phyloP scores from a whole-genome alignment of 2,329 filamentous ascomycete genomes.

The Fusarium sp. region DNA sequence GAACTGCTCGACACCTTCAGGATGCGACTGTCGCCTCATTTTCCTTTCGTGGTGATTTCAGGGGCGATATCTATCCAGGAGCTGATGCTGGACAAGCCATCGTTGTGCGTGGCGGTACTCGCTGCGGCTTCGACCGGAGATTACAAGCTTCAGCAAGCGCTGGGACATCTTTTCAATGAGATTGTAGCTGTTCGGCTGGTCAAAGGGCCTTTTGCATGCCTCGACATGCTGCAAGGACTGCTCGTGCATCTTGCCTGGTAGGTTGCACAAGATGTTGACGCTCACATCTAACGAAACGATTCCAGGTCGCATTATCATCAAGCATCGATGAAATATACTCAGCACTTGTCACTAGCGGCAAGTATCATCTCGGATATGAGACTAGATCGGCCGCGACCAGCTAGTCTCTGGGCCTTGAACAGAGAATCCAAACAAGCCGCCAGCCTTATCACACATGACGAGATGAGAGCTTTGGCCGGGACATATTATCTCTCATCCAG shows the following conservation, averaged over 20 bases:
- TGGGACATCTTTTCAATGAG: slow-evolving; percentile 44
- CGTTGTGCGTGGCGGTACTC: slow-evolving; percentile 45
- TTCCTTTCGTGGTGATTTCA: slow-evolving; percentile 45
- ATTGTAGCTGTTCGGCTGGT: slow-evolving; percentile 39
- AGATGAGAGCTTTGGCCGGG: slow-evolving; percentile 45
- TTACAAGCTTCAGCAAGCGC: slow-evolving; percentile 37
- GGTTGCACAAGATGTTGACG: neutral
- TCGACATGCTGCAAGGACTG: slow-evolving; percentile 47
- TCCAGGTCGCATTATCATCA: slow-evolving; percentile 48
- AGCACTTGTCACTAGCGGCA: slow-evolving; percentile 45
- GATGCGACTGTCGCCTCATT: slow-evolving; percentile 41
- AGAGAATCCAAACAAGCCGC: slow-evolving; percentile 27
- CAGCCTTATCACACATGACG: slow-evolving; percentile 39
- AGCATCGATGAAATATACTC: slow-evolving; percentile 41
- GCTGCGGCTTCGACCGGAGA: slow-evolving; percentile 39
- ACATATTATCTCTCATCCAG: slow-evolving; percentile 48
- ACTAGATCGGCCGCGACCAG: slow-evolving; percentile 43
- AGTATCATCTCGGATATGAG: slow-evolving; percentile 48
- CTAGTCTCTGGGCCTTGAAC: slow-evolving; percentile 44
- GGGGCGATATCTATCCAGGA: slow-evolving; percentile 26
- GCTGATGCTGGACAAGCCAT: slow-evolving; percentile 37
- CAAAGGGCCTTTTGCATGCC: slow-evolving; percentile 38
- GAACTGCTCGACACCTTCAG: slow-evolving; percentile 41
- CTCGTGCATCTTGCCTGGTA: slow-evolving; percentile 48
- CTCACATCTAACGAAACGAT: slow-evolving; percentile 22